Base-by-base conservation (phyloP, 192 early-diverging fungal species). In the Coemansia sp. region DNA sequence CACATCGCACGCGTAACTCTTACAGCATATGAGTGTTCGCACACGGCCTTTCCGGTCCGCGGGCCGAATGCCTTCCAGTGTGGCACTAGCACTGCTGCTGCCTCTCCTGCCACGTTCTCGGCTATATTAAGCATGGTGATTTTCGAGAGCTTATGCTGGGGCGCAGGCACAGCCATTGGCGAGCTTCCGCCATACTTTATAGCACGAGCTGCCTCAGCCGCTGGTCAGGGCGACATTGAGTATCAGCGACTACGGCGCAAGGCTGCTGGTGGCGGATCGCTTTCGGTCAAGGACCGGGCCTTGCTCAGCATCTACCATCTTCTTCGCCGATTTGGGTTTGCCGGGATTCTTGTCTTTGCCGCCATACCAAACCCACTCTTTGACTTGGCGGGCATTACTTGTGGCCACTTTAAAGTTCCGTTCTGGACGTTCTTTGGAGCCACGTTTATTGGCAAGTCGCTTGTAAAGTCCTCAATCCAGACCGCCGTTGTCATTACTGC, bases 361-460 rank as follows among this genome's bases (percentile, higher is more conserved):
- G 96, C 94, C 83, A 93, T 98, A 66, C 97, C 97, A n/a, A 98
- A 98, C 65, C 96, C 96, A 15, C 80, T 98, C 47, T 98, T 98
- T 81, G 97, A 98, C 70, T 86, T 98, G 41, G 97, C 97, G 41
- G 97, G 97, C 22, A 97, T 98, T 47, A 90, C 95, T 6, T 97
- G 96, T 72, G 97, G 97, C 0, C 92, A 95, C 73, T 97, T 96
- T 72, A 74, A 89, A 46, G 88, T 98, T 1, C 94, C 95, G 18
- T 97, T 98, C 76, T 85, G 87, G 72, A 98, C 96, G 8, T 98
- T 97, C 82, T 98, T 96, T 81, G 95, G 95, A 1, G 97, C 97
- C 0, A 98, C 97, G 4, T 90, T 98, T 63, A 71, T 98, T 22
- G 97, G 97, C 51, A 98, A 98, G 78, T 94, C 97, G 0, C 72